Percentiles rank a stretch among this genome's conserved stretches.
Conservation (phyloP, 805 yeast species). For the Phaffomyces opuntiae region DNA sequence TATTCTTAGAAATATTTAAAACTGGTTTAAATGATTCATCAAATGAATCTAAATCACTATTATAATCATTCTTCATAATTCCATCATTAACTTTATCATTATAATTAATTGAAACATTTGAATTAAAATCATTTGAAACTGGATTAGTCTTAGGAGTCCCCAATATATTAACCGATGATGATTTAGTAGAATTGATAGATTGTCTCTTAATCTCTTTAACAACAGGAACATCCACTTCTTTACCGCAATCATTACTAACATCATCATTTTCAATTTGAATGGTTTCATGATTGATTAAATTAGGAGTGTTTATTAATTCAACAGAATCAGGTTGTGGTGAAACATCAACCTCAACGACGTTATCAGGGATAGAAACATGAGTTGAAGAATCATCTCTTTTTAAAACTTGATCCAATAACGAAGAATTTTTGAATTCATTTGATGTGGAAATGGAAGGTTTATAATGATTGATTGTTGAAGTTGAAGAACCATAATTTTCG, state of each 20-base stretch:
- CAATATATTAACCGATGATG: too few species aligned
- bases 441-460: too few species aligned
- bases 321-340: neutral
- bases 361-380: neutral
- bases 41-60: neutral
- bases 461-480: slow-evolving; percentile 4
- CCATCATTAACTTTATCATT: too few species aligned
- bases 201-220: too few species aligned
- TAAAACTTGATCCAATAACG: slow-evolving; percentile 8
- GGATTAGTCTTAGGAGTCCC: too few species aligned
- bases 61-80: too few species aligned
- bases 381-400: neutral
- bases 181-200: too few species aligned
- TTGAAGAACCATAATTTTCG: neutral
- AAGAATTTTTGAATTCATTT: neutral
- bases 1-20: slow-evolving; percentile 9
- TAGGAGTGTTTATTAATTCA: slow-evolving; percentile 9
- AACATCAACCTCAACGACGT: neutral
- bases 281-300: neutral
- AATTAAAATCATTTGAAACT: too few species aligned
- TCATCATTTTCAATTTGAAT: neutral
- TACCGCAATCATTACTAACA: too few species aligned
- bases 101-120: too few species aligned
- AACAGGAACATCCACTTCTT: too few species aligned
- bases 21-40: too few species aligned